Conservation (phyloP, 2,329 filamentous ascomycete species). For the Cercospora sojina region DNA sequence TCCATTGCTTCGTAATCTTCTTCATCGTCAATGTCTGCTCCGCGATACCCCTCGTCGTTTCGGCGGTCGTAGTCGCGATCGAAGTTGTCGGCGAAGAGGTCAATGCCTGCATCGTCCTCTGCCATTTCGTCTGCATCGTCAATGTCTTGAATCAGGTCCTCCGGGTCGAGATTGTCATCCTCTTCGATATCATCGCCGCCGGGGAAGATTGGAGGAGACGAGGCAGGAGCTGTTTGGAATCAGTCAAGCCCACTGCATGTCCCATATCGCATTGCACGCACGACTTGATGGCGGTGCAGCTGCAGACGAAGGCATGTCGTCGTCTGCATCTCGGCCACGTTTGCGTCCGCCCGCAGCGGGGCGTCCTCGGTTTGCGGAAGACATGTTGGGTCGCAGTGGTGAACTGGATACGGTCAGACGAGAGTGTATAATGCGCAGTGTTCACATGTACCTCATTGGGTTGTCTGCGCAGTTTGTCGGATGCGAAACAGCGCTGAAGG, state of each 20-base stretch:
- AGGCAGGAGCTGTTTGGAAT: conserved; percentile 49
- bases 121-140: conserved; percentile 68
- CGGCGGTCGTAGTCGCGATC: conserved; percentile 59
- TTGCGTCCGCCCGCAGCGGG: conserved; percentile 57
- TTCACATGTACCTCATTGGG: conserved; percentile 3
- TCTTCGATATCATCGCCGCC: conserved; percentile 65
- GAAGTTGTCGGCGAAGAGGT: conserved; percentile 69
- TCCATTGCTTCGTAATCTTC: conserved; percentile 71
- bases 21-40: conserved; percentile 72
- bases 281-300: conserved; percentile 62
- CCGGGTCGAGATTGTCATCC: conserved; percentile 69
- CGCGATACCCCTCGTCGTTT: conserved; percentile 63
- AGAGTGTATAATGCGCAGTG: background rate
- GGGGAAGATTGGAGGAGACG: conserved; percentile 64
- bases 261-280: conserved; percentile 44
- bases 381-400: conserved; percentile 59
- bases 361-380: conserved; percentile 76
- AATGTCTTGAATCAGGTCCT: conserved; percentile 63
- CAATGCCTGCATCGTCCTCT: conserved; percentile 68
- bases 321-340: conserved; percentile 64
- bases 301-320: conserved; percentile 57
- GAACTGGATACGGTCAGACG: conserved; percentile 4
- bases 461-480: background rate
- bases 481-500: background rate
- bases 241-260: conserved; percentile 1